A percentile compares a stretch with the other conserved stretches of the same genome.
These are phyloP conservation scores for Gelatoporia subvermispora DNA, from an alignment of 768 basidiomycete genomes.

Conservation along the genomic window DNA sequence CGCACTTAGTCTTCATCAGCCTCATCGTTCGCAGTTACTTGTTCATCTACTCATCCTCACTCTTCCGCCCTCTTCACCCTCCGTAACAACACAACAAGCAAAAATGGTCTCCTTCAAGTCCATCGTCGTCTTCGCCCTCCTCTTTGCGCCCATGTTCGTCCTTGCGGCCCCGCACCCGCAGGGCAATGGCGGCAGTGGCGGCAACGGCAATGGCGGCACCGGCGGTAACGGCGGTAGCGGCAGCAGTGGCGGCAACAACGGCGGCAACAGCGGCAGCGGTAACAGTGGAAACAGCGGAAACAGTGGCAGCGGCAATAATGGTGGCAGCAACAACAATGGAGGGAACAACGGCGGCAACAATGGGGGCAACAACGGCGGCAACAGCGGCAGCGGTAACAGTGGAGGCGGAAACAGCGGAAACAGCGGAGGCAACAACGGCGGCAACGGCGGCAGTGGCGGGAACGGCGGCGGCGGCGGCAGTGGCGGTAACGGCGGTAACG, in stretches of 20 bases:
- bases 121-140: too few relatives aligned
- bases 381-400: neutral
- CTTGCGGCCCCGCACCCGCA: neutral
- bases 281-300: neutral
- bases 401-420: neutral
- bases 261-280: neutral
- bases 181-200: neutral
- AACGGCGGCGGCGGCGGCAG: neutral
- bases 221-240: neutral
- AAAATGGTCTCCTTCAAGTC: too few relatives aligned
- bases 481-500: too few relatives aligned
- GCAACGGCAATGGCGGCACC: neutral
- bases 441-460: too few relatives aligned
- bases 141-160: too few relatives aligned
- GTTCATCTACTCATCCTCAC: too few relatives aligned
- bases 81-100: too few relatives aligned
- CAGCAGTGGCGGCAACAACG: neutral
- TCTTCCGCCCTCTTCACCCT: too few relatives aligned
- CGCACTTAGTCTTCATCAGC: too few relatives aligned
- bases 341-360: neutral
- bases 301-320: neutral
- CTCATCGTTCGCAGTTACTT: too few relatives aligned
- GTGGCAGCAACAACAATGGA: neutral
- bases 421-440: neutral
- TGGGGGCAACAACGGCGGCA: neutral